Evolutionary conservation across 2,329 filamentous ascomycete genomes (phyloP), one percentile per base, ranked within the genome.

Genomic region (Pestalotiopsis sp.): DNA sequence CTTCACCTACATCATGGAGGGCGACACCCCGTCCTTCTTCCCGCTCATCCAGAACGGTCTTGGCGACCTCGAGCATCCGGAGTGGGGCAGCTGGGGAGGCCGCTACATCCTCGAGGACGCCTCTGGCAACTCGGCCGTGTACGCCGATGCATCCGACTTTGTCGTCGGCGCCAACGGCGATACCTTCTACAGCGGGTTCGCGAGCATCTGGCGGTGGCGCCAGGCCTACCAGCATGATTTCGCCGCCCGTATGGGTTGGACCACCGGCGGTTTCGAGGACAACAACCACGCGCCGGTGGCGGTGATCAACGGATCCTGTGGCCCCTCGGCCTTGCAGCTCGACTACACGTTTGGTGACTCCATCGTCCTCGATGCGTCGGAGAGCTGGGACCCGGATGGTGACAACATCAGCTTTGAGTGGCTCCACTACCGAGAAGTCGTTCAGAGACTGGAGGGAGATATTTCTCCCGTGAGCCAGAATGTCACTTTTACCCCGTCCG

Each of bases 1-100:
- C 65, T 80, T 80, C 59, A 72, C 78, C 3, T 86, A 77, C 71
- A 84, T 85, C 66, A 80, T 82, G 66, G 86, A 88, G 73, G 81
- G 82, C 31, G 83, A 83, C 67, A 81, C 81, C 2, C 83, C 83
- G 0, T 79, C 80, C 0, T 81, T 84, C 68, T 76, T 85, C 39
- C 81, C 80, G 67, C 78, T 82, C 1, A 80, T 84, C 20, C 81
- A 81, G 57, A 84, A 84, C 65, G 83, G 83, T 0, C 76, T 85
- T 2, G 79, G 79, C 61, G 77, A 77, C 13, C 77, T 79, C 0
- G 81, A 83, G 25, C 79, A 78, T 69, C 81, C 82, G 0, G 73
- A 80, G 20, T 85, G 79, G 70, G 83, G 83, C 5, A 78, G 78
- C 9, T 84, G 83, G 83, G 82, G 83, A 23, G 83, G 83, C 0